Conservation (phyloP, 2,329 filamentous ascomycete genomes). For the Ophiostoma angusticollis region DNA sequence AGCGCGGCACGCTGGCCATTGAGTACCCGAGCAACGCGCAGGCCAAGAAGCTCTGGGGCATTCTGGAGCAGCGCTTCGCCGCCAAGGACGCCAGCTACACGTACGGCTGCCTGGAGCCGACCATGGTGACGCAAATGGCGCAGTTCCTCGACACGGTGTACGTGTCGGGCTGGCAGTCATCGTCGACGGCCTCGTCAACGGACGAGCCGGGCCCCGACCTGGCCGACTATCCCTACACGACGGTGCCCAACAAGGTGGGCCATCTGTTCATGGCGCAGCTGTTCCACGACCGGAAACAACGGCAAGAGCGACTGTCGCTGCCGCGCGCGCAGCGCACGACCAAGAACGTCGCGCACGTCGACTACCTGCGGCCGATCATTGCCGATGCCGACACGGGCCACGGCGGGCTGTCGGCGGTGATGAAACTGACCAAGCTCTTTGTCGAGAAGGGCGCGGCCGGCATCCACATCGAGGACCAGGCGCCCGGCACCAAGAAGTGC, state of each 20-base stretch:
- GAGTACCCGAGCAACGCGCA: conserved; percentile 82
- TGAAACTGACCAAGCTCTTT: conserved; percentile 98
- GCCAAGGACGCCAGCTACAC: conserved; percentile 74
- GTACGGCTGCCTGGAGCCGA: conserved; percentile 93
- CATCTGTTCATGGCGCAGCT: conserved; percentile 97
- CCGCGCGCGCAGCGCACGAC: conserved; percentile 53
- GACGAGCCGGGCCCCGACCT: conserved; percentile 96
- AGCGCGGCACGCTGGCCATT: conserved; percentile 82
- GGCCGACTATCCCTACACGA: conserved; percentile 95
- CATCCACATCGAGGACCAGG: conserved; percentile 98
- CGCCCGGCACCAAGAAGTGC: conserved; percentile 97
- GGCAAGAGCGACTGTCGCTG: conserved; percentile 76
- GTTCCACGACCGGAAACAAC: conserved; percentile 98
- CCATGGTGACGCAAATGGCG: conserved; percentile 98
- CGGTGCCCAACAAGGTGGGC: conserved; percentile 94
- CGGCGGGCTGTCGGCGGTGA: conserved; percentile 92
- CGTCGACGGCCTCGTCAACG: conserved; percentile 84
- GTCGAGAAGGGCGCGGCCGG: conserved; percentile 92
- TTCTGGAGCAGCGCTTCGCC: conserved; percentile 75
- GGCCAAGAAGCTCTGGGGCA: conserved; percentile 89
- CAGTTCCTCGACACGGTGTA: conserved; percentile 98
- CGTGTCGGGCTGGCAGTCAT: conserved; percentile 97
- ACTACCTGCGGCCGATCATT: conserved; percentile 91
- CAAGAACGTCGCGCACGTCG: conserved; percentile 60
- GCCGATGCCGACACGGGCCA: conserved; percentile 96